Conservation (phyloP, 2,329 filamentous ascomycete species). For the Venturia nashicola region DNA sequence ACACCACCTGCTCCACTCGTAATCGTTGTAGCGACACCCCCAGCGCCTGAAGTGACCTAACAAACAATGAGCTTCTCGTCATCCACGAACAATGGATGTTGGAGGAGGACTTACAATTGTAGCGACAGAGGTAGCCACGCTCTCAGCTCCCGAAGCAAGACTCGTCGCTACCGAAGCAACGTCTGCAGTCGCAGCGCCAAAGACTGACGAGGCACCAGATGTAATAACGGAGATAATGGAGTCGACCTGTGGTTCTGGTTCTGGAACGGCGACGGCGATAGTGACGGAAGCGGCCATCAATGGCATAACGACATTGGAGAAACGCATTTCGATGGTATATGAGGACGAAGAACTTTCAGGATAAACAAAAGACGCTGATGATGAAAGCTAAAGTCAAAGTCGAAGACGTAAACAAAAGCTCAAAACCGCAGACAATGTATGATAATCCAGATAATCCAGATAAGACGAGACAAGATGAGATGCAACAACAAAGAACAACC, state of each 20-base stretch:
- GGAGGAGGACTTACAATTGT: not conserved
- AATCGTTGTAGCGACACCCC: slow-evolving; percentile 2
- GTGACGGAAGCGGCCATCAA: not conserved
- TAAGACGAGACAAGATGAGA: not conserved
- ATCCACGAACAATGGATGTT: not conserved
- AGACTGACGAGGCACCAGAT: not conserved
- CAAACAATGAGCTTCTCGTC: not conserved
- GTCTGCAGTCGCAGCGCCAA: slow-evolving; percentile 1
- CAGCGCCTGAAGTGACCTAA: slow-evolving; percentile 4
- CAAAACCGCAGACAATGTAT: not conserved
- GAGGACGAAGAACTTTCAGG: not conserved
- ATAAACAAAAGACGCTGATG: no score
- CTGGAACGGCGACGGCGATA: not conserved
- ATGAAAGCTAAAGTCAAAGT: no score
- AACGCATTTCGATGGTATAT: not conserved
- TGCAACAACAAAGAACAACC: not conserved
- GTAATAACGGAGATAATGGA: not conserved
- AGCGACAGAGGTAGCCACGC: slow-evolving; percentile 5
- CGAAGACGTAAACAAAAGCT: not conserved
- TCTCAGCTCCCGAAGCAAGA: not conserved
- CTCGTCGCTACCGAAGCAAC: slow-evolving; percentile 4
- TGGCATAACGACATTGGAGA: not conserved
- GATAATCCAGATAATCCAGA: not conserved
- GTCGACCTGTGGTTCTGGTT: not conserved
- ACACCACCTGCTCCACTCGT: slow-evolving; percentile 1